These are phyloP conservation scores for Russula olivacea DNA, from an alignment of 768 basidiomycete genomes.

Conservation along the genomic window DNA sequence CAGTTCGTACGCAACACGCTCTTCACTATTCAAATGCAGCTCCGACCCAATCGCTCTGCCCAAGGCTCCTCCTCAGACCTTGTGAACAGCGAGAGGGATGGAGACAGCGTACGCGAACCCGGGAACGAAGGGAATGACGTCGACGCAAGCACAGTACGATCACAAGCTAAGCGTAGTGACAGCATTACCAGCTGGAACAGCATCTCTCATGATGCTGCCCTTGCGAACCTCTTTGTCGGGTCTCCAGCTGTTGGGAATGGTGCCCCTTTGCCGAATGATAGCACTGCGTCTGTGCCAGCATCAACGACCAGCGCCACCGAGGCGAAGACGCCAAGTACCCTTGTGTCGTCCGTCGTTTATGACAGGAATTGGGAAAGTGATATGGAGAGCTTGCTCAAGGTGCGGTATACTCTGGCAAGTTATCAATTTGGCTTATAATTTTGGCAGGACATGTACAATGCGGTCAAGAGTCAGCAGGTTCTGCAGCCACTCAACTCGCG, in stretches of 20 bases:
- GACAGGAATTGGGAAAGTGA: constrained; percentile 78
- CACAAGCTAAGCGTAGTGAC: constrained; percentile 69
- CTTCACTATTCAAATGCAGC: constrained; percentile 73
- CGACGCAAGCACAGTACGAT: constrained; percentile 30
- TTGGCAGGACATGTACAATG: constrained; percentile 86
- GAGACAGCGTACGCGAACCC: constrained; percentile 50
- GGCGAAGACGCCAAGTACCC: constrained; percentile 33
- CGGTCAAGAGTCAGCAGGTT: constrained; percentile 88
- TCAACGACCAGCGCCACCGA: constrained; percentile 44
- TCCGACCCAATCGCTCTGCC: constrained; percentile 48
- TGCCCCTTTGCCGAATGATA: constrained; percentile 45
- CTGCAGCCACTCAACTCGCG: constrained; percentile 64
- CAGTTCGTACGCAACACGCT: constrained; percentile 95
- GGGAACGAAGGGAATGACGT: constrained; percentile 55
- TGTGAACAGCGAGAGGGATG: constrained; percentile 66
- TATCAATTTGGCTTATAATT: constrained; percentile 7
- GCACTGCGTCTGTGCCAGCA: constrained; percentile 50
- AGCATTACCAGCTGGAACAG: constrained; percentile 85
- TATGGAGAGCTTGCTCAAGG: constrained; percentile 83
- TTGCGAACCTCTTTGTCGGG: constrained; percentile 29
- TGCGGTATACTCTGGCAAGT: constrained; percentile 30
- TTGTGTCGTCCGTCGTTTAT: constrained; percentile 40
- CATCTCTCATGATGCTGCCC: constrained; percentile 54
- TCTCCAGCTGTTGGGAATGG: constrained; percentile 24
- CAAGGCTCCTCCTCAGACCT: constrained; percentile 55